Conservation (phyloP, 2,329 filamentous ascomycete species). For the Talaromyces sp. region DNA sequence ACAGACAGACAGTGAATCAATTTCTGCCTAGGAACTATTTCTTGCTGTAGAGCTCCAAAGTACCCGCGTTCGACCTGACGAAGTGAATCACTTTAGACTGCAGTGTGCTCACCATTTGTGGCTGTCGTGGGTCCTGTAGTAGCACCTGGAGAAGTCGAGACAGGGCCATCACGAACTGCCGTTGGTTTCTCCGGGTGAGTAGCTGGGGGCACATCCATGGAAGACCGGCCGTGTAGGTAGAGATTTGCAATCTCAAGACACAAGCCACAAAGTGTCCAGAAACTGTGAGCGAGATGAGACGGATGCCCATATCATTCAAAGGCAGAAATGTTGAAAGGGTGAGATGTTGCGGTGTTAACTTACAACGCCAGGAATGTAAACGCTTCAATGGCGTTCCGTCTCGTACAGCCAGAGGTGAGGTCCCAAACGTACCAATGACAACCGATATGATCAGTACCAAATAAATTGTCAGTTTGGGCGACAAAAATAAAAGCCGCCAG, state of each 20-base stretch:
- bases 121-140: background rate
- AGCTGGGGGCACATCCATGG: background rate
- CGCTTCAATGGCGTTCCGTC: conserved; percentile 6
- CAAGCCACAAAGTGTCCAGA: conserved; percentile 16
- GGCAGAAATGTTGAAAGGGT: background rate
- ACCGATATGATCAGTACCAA: background rate
- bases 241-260: conserved; percentile 18
- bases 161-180: background rate
- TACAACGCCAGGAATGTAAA: conserved; percentile 10
- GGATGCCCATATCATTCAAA: background rate
- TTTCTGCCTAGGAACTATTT: too few species aligned
- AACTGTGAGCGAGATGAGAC: conserved; percentile 9
- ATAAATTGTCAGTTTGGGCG: conserved; percentile 5
- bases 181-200: background rate
- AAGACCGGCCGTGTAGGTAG: conserved; percentile 7
- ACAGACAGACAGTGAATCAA: too few species aligned
- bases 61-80: too few species aligned
- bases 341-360: background rate
- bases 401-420: background rate
- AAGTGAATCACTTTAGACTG: too few species aligned
- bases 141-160: too few species aligned
- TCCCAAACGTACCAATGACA: conserved; percentile 4
- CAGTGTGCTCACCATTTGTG: background rate
- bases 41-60: too few species aligned
- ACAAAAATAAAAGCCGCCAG: conserved; percentile 14